These are phyloP conservation scores for Fusarium musae DNA, from an alignment of 2,329 filamentous ascomycete genomes.

Conservation along the genomic window DNA sequence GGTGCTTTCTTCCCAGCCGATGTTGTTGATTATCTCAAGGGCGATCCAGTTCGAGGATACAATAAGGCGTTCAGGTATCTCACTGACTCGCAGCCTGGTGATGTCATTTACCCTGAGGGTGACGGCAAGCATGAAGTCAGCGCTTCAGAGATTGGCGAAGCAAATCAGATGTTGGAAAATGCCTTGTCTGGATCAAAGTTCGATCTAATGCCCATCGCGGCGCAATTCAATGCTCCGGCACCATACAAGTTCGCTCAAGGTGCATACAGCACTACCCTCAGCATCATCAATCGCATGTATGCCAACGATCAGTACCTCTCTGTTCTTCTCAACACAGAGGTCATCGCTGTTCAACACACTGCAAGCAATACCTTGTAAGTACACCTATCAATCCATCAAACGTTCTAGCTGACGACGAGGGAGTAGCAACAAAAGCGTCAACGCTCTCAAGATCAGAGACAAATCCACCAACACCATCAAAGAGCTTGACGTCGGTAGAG, in stretches of 20 bases:
- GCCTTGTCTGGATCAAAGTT: not conserved
- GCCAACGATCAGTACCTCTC: constrained; percentile 31
- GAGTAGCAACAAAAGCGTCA: constrained; percentile 1
- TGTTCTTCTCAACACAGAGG: constrained; percentile 27
- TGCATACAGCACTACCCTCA: constrained; percentile 28
- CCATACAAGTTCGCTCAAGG: constrained; percentile 32
- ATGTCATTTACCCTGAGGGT: constrained; percentile 13
- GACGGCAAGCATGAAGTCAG: constrained; percentile 13
- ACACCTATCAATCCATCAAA: rapidly evolving
- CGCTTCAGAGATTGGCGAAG: not conserved
- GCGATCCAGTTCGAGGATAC: not conserved
- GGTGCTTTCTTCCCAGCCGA: not conserved
- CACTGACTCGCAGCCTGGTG: constrained; percentile 14
- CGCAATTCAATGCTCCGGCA: constrained; percentile 27
- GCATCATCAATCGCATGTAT: constrained; percentile 36
- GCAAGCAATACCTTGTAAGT: constrained; percentile 1
- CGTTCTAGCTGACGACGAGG: rapidly evolving
- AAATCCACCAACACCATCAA: constrained; percentile 7
- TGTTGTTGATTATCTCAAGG: not conserved
- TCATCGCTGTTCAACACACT: constrained; percentile 10
- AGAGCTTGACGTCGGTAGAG: constrained; percentile 13
- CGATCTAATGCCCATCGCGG: constrained; percentile 27
- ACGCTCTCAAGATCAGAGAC: constrained; percentile 25
- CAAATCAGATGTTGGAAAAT: constrained; percentile 2
- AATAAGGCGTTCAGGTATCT: not conserved